phyloP scores from a whole-genome alignment of 805 yeast genomes.

The Wickerhamomyces chambardii region DNA sequence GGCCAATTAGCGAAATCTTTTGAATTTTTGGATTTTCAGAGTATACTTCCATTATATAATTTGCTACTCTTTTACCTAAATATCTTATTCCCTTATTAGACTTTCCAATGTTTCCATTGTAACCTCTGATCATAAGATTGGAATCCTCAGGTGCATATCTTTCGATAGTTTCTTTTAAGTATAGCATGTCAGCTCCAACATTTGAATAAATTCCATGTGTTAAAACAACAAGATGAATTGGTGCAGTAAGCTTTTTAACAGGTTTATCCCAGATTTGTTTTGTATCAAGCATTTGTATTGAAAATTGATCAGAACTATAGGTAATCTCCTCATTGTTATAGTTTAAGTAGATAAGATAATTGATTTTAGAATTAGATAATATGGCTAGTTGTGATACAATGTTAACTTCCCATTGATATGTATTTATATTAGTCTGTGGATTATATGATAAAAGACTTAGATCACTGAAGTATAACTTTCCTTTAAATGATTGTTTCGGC shows the following conservation, averaged over 20 bases:
- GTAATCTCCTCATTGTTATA: conserved; percentile 1
- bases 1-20: conserved; percentile 82
- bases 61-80: conserved; percentile 75
- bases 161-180: conserved; percentile 74
- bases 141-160: conserved; percentile 25
- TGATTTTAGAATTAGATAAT: conserved; percentile 55
- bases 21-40: conserved; percentile 35
- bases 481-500: conserved; percentile 65
- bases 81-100: conserved; percentile 86
- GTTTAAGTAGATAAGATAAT: conserved; percentile 41
- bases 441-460: conserved; percentile 21
- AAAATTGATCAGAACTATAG: conserved; percentile 5
- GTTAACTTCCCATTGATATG: conserved; percentile 72
- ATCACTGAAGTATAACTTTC: conserved; percentile 38
- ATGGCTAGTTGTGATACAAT: conserved; percentile 75
- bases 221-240: conserved; percentile 74
- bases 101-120: conserved; percentile 72
- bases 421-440: conserved; percentile 9
- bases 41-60: conserved; percentile 40
- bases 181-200: conserved; percentile 83
- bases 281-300: conserved; percentile 40
- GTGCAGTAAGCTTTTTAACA: conserved; percentile 34
- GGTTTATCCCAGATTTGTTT: conserved; percentile 72
- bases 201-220: conserved; percentile 95
- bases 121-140: conserved; percentile 77